Conservation (phyloP, 106 monocot species). For the Acorus calamus region DNA sequence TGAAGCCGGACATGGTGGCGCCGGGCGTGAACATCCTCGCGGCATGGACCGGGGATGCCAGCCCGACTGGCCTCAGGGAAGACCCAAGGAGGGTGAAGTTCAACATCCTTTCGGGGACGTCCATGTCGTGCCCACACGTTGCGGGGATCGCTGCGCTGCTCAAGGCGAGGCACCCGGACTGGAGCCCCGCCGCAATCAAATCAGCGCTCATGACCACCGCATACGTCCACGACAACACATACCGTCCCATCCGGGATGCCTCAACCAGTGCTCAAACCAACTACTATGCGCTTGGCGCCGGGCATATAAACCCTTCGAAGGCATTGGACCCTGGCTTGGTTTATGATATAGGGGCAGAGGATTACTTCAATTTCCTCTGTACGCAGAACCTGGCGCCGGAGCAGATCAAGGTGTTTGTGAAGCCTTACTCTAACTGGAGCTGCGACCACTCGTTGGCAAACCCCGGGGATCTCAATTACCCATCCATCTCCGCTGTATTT, state of each 20-base stretch:
- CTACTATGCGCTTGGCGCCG: constrained; percentile 63
- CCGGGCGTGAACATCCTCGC: constrained; percentile 97
- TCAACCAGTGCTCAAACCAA: constrained; percentile 27
- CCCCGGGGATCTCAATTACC: constrained; percentile 76
- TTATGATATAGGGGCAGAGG: constrained; percentile 49
- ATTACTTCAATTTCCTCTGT: constrained; percentile 88
- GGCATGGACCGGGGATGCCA: constrained; percentile 62
- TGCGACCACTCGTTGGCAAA: constrained; percentile 47
- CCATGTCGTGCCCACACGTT: constrained; percentile 95
- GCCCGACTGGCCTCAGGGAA: constrained; percentile 56
- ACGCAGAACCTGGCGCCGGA: constrained; percentile 50
- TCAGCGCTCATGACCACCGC: constrained; percentile 97
- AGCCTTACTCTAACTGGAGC: constrained; percentile 30
- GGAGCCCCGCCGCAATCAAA: constrained; percentile 83
- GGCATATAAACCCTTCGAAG: constrained; percentile 65
- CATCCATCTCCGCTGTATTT: constrained; percentile 79
- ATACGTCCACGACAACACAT: constrained; percentile 71
- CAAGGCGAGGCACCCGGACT: constrained; percentile 70
- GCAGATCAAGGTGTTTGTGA: constrained; percentile 61
- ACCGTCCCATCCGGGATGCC: constrained; percentile 49
- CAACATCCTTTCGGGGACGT: constrained; percentile 87
- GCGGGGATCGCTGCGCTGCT: constrained; percentile 71
- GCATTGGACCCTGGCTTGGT: constrained; percentile 72
- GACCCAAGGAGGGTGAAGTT: constrained; percentile 60
- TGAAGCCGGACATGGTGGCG: constrained; percentile 79